phyloP scores from a whole-genome alignment of 2,329 filamentous ascomycete species.

The Monosporascus cannonballus region DNA sequence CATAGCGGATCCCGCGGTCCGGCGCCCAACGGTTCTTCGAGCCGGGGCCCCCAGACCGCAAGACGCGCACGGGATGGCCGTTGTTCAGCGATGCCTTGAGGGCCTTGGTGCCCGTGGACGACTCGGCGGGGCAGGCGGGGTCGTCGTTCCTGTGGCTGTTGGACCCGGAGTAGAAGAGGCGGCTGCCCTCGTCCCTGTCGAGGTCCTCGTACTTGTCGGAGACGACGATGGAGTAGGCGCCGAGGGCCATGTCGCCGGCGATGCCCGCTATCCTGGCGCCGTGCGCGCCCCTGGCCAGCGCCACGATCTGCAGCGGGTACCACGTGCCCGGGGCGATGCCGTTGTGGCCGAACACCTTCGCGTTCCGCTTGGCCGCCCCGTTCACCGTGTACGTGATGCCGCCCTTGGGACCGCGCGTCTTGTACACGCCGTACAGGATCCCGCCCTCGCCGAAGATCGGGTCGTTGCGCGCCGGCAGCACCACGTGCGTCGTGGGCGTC shows the following conservation, averaged over 20 bases:
- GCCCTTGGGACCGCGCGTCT: constrained; percentile 1
- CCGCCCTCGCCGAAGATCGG: constrained; percentile 17
- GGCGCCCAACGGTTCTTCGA: constrained; percentile 9
- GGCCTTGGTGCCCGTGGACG: constrained; percentile 14
- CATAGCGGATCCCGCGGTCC: constrained; percentile 20
- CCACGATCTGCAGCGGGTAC: constrained; percentile 20
- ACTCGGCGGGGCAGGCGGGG: constrained; percentile 4
- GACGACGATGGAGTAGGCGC: constrained; percentile 23
- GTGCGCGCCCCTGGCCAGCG: constrained; percentile 22
- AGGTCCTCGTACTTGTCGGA: constrained; percentile 10
- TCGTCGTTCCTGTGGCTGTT: constrained; percentile 12
- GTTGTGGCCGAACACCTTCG: constrained; percentile 21
- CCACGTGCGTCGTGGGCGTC: constrained; percentile 2
- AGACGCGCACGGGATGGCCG: constrained; percentile 17
- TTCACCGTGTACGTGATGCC: constrained; percentile 14
- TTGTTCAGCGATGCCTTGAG: constrained; percentile 13
- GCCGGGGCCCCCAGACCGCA: constrained; percentile 16
- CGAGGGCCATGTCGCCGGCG: constrained; percentile 9
- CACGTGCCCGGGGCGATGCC: constrained; percentile 17
- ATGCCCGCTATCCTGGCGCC: constrained; percentile 18
- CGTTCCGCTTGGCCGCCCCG: constrained; percentile 6
- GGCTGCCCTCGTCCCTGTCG: constrained; percentile 10
- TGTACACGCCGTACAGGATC: constrained; percentile 20
- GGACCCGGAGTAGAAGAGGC: constrained; percentile 14
- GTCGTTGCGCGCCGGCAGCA: constrained; percentile 10